Conservation (phyloP, 2,329 filamentous ascomycete species). For the Xylaria sp. region DNA sequence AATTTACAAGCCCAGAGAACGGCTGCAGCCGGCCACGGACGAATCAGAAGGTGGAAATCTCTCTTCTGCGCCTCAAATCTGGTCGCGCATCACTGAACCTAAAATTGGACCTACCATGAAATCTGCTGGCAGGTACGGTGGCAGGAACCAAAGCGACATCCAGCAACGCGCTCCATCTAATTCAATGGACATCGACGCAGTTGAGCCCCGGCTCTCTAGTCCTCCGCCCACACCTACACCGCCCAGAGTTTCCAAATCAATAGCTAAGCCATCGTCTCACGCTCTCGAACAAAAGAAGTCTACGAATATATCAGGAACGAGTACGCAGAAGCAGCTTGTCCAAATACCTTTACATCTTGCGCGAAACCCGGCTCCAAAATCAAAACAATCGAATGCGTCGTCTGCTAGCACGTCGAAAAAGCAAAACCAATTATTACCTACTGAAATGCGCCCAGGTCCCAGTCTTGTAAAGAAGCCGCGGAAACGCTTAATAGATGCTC, state of each 20-base stretch:
- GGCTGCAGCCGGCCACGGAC: conserved; percentile 33
- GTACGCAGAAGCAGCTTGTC: conserved; percentile 24
- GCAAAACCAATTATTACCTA: conserved; percentile 28
- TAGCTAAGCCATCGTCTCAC: conserved; percentile 10
- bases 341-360: conserved; percentile 47
- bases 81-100: conserved; percentile 41
- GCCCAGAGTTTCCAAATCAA: conserved; percentile 29
- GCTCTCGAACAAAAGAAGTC: conserved; percentile 10
- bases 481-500: conserved; percentile 47
- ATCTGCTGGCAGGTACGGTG: conserved; percentile 14
- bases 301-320: conserved; percentile 21
- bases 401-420: conserved; percentile 24
- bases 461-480: conserved; percentile 40
- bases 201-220: conserved; percentile 45
- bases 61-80: conserved; percentile 35
- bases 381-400: conserved; percentile 25
- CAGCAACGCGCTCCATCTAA: conserved; percentile 37
- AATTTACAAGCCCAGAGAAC: conserved; percentile 43
- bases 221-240: conserved; percentile 47
- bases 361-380: conserved; percentile 33
- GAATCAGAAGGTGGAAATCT: conserved; percentile 35
- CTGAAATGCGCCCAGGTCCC: conserved; percentile 21
- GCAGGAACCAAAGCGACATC: conserved; percentile 33
- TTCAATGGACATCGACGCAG: conserved; percentile 40
- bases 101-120: conserved; percentile 26